Conservation (phyloP, 2,329 filamentous ascomycete species). For the Calonectria multiphialidica region DNA sequence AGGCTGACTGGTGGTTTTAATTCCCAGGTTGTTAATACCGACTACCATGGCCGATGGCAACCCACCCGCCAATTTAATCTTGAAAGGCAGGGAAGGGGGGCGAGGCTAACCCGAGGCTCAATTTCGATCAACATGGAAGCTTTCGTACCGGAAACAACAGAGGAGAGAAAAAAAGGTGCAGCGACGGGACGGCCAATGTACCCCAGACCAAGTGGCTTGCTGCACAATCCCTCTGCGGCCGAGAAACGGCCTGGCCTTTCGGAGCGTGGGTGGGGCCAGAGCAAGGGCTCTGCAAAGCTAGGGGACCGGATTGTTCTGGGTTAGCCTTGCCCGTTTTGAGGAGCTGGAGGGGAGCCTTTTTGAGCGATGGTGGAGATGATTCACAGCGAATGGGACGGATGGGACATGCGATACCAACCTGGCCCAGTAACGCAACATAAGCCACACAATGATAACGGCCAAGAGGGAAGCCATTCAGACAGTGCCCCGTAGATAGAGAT, state of each 20-base stretch:
- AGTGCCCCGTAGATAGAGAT: not conserved
- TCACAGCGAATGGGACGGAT: not conserved
- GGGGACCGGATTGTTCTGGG: slow-evolving; percentile 16
- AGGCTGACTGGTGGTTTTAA: slow-evolving; percentile 30
- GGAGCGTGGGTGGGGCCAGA: slow-evolving; percentile 29
- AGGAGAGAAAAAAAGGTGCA: slow-evolving; percentile 8
- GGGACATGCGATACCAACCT: not conserved
- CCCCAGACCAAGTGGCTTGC: slow-evolving; percentile 40
- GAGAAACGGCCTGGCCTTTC: slow-evolving; percentile 33
- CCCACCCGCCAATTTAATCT: not conserved
- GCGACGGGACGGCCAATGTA: slow-evolving; percentile 27
- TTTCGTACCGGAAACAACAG: not conserved
- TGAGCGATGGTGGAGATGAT: not conserved
- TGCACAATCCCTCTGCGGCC: slow-evolving; percentile 29
- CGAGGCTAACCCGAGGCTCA: slow-evolving; percentile 2
- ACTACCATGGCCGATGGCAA: not conserved
- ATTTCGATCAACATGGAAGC: slow-evolving; percentile 1
- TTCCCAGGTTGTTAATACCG: slow-evolving; percentile 14
- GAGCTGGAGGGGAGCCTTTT: slow-evolving; percentile 12
- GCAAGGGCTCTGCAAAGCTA: slow-evolving; percentile 2
- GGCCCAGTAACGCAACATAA: slow-evolving; percentile 1
- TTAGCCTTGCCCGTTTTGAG: not conserved
- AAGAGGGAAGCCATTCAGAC: not conserved
- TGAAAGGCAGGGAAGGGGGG: not conserved
- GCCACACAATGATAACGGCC: not conserved